Evolutionary conservation across 371 early-diverging fungal species (phyloP).

Genomic region (Lichtheimia hyalospora): DNA sequence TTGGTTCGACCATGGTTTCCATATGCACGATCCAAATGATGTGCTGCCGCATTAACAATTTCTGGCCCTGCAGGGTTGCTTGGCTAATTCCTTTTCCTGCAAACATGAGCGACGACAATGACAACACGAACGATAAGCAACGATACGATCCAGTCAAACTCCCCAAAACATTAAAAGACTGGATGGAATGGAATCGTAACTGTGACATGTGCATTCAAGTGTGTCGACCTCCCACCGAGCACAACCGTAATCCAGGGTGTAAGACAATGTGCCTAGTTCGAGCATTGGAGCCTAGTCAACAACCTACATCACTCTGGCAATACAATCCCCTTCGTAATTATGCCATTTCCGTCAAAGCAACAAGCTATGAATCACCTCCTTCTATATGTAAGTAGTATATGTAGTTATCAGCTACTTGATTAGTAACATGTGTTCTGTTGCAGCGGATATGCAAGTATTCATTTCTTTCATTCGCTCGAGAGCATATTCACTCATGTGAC

Average conservation of each 20-base stretch:
- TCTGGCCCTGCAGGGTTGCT: too few species aligned
- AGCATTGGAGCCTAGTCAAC: constrained; percentile 1
- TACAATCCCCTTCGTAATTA: constrained; percentile 11
- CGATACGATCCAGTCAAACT: constrained; percentile 2
- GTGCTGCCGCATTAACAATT: too few species aligned
- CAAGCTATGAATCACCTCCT: too few species aligned
- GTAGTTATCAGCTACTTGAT: not conserved
- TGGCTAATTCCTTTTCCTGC: too few species aligned
- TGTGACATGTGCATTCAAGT: constrained; percentile 2
- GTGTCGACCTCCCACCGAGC: constrained; percentile 1
- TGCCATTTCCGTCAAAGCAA: not conserved
- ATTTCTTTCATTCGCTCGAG: not conserved
- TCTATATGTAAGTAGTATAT: not conserved
- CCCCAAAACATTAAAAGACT: not conserved
- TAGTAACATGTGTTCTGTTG: not conserved
- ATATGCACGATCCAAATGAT: too few species aligned
- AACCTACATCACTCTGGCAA: not conserved
- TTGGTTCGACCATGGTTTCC: too few species aligned
- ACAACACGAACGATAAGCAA: not conserved
- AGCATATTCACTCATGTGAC: not conserved
- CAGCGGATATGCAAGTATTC: not conserved
- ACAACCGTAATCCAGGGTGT: not conserved
- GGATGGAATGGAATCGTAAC: constrained; percentile 5
- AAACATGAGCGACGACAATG: not conserved
- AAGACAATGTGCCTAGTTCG: constrained; percentile 6